Percentiles rank a stretch among this genome's conserved stretches.
Evolutionary conservation across 352 stramenopile genomes (phyloP).

Genomic region (Pythium brachiatum): DNA sequence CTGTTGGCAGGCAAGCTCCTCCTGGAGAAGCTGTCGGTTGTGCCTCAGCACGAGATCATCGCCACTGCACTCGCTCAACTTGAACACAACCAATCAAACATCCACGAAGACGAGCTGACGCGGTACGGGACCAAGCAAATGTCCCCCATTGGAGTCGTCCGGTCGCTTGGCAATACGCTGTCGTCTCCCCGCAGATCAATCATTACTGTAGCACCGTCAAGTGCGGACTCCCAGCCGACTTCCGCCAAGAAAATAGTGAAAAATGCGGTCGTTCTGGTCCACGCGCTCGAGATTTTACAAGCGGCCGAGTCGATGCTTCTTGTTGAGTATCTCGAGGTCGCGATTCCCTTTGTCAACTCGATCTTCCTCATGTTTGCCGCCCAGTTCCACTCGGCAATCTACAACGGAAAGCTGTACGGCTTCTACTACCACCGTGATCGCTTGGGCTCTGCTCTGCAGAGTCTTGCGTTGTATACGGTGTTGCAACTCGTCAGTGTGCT

Average conservation of each 20-base stretch:
- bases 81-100: neutral
- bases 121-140: neutral
- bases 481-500: slow-evolving; percentile 10
- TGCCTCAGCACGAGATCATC: slow-evolving; percentile 1
- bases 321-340: slow-evolving; percentile 18
- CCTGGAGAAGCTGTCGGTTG: slow-evolving; percentile 4
- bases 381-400: slow-evolving; percentile 1
- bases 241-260: too few relatives aligned
- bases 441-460: neutral
- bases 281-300: slow-evolving; percentile 8
- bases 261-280: neutral
- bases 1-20: neutral
- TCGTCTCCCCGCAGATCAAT: too few relatives aligned
- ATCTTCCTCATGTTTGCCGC: slow-evolving; percentile 5
- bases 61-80: neutral
- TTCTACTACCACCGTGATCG: slow-evolving; percentile 2
- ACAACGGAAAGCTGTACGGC: slow-evolving; percentile 7
- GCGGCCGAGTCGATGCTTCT: slow-evolving; percentile 11
- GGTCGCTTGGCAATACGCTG: too few relatives aligned
- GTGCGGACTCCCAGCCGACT: too few relatives aligned
- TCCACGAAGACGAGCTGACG: neutral
- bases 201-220: too few relatives aligned
- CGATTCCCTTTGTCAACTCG: neutral
- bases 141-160: neutral
- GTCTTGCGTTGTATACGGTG: slow-evolving; percentile 2